phyloP scores from a whole-genome alignment of 768 basidiomycete genomes.

The Collybia sp. region DNA sequence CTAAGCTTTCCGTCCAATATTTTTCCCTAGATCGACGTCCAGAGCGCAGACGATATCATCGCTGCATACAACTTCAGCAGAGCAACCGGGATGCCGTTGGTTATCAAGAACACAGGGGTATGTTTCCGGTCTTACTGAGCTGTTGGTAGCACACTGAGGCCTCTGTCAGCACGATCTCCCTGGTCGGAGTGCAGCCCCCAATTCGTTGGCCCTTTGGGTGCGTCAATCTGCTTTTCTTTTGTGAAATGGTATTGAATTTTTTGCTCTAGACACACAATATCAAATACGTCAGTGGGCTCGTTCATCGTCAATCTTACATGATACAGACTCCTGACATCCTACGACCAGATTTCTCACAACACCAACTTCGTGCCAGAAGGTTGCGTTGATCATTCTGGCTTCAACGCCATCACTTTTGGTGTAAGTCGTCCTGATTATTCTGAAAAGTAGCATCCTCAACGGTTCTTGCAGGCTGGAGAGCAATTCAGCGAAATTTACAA shows the following conservation, averaged over 20 bases:
- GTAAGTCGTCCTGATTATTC: too few relatives aligned
- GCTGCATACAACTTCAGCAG: conserved; percentile 41
- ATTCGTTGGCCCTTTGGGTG: conserved; percentile 42
- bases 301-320: background rate
- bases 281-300: conserved; percentile 22
- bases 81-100: conserved; percentile 31
- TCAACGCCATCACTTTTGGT: too few relatives aligned
- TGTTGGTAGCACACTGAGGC: background rate
- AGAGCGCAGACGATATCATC: conserved; percentile 29
- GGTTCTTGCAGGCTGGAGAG: conserved; percentile 32
- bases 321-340: background rate
- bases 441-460: too few relatives aligned
- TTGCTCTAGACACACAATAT: conserved; percentile 32
- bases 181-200: conserved; percentile 40
- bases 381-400: conserved; percentile 17
- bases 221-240: conserved; percentile 4
- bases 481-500: conserved; percentile 38
- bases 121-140: conserved; percentile 8
- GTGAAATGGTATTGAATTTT: background rate
- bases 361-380: conserved; percentile 29
- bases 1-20: background rate
- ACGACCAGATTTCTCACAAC: conserved; percentile 26
- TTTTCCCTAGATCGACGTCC: conserved; percentile 34
- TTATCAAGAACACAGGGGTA: conserved; percentile 50
- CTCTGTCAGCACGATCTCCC: conserved; percentile 39